Evolutionary conservation across 169 alveolate genomes (phyloP), one percentile per base, ranked within the genome.

Genomic region (Theileria sp.): DNA sequence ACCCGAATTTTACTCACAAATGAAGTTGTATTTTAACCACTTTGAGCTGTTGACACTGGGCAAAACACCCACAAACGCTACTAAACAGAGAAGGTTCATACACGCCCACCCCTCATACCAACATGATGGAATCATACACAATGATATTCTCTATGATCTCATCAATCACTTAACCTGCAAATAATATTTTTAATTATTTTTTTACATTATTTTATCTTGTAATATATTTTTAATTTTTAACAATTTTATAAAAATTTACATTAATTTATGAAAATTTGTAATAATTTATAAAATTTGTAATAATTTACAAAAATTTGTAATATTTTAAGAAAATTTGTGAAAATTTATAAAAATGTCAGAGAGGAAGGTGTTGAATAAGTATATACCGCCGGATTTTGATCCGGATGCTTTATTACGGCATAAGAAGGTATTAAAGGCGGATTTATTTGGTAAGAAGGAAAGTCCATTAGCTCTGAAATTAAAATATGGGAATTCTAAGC

Each of bases 311-410:
- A 64, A 4, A 6, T 64, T 64, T n/a, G 13, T 21, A 32, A 10
- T 44, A 44, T 4, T 44, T 44, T 44, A 2, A 4, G 15, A 10
- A 28, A 19, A 0, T 64, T 64, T 23, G 25, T 7, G 3, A 28
- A 1, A 19, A 64, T n/a, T 64, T 64, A 13, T 26, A 64, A 88
- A 71, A 64, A 97, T 97, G 99, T 97, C 99, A 65, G 99, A 98
- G 88, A 92, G 99, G 70, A 98, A 97, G 91, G 99, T 98, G 44
- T 80, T 98, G 71, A 97, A 96, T 85, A 97, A 97, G 88, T 98
- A 98, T 86, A 97, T 97, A 77, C 99, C 99, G 3, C 99, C 99
- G 28, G 99, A 98, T 85, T 98, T 97, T 87, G 99, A 98, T 87
- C 99, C 99, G 38, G 95, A 94, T 64, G 96, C 96, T 84, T 86